phyloP scores from a whole-genome alignment of 1,139 yeast genomes.

The Diutina catenulata region DNA sequence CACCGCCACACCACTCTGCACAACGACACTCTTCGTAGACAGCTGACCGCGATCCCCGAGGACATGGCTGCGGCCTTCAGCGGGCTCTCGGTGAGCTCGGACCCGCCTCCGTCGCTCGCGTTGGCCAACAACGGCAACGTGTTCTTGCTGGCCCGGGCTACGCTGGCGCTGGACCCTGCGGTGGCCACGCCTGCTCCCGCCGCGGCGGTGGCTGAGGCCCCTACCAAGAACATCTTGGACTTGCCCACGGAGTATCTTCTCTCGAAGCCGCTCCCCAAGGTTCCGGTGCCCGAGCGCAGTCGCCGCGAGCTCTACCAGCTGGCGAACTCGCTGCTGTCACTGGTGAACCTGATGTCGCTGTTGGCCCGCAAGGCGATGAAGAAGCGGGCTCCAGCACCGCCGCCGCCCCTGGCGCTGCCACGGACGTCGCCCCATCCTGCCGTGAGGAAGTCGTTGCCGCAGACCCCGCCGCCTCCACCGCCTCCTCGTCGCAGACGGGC shows the following conservation, averaged over 20 bases:
- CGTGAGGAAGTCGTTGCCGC: neutral
- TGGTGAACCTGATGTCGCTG: conserved; percentile 3
- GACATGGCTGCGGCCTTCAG: no score
- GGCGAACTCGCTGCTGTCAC: neutral
- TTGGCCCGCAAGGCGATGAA: conserved; percentile 18
- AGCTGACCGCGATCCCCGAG: no score
- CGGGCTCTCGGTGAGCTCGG: conserved; percentile 3
- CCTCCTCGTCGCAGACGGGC: neutral
- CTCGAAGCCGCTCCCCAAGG: conserved; percentile 8
- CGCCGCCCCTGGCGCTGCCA: conserved; percentile 11
- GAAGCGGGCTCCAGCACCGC: conserved; percentile 34
- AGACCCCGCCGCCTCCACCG: neutral
- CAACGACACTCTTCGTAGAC: conserved; percentile 11
- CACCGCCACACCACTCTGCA: conserved; percentile 25
- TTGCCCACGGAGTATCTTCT: conserved; percentile 24
- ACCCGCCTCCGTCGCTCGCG: conserved; percentile 6
- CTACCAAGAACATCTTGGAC: conserved; percentile 14
- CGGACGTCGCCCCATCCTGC: neutral
- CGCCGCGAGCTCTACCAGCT: conserved; percentile 9
- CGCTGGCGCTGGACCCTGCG: no score
- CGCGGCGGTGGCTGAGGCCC: conserved; percentile 1
- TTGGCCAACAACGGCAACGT: conserved; percentile 13
- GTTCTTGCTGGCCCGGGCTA: no score
- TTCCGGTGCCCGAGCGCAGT: conserved; percentile 7
- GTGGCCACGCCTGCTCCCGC: conserved; percentile 6